Evolutionary conservation across 768 basidiomycete species (phyloP), one percentile per base, ranked within the genome.

Genomic region (Trametes punicea): DNA sequence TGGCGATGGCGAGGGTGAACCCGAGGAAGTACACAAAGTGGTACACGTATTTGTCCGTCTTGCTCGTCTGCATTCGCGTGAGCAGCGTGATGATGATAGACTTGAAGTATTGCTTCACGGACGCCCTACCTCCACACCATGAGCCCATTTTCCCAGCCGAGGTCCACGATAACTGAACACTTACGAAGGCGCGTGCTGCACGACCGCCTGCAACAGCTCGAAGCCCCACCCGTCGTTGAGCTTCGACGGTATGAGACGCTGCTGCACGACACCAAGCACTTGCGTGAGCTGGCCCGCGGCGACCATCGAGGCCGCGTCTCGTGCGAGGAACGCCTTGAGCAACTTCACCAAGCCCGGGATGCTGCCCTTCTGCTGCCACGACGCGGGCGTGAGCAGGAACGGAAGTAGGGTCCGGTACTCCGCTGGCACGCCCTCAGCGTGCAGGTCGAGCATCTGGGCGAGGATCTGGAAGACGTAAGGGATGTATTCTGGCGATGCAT

Each of bases 381-480:
- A 78, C 0, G 84, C 76, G 0, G 94, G 93, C 0, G 87, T 89
- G 41, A 98, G 81, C 16, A 99, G 77, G 65, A 93, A 85, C 0
- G 85, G 87, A 6, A 98, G 79, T 8, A 98, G 76, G 26, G 78
- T 74, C 25, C 85, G 84, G 73, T 98, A 99, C 52, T 87, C 81
- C 0, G 75, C 71, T 1, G 96, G 93, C 2, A 95, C 76, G 6
- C 78, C 75, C 2, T 70, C 65, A 2, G 69, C 73, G 62, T 96
- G 94, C 2, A 92, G 74, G 60, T 93, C 88, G 27, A 99, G 86
- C 80, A 99, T 93, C 66, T 98, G 97, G 0, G 94, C 88, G 41
- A 98, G 83, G 62, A 99, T 82, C 67, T 99, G 97, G 79, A 98
- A 98, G 51, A 90, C 89, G 69, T 97, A 99, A 4, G 97, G 96